Evolutionary conservation across 2,329 filamentous ascomycete species (phyloP), one percentile per base, ranked within the genome.

Genomic region (Diaporthe sp.): DNA sequence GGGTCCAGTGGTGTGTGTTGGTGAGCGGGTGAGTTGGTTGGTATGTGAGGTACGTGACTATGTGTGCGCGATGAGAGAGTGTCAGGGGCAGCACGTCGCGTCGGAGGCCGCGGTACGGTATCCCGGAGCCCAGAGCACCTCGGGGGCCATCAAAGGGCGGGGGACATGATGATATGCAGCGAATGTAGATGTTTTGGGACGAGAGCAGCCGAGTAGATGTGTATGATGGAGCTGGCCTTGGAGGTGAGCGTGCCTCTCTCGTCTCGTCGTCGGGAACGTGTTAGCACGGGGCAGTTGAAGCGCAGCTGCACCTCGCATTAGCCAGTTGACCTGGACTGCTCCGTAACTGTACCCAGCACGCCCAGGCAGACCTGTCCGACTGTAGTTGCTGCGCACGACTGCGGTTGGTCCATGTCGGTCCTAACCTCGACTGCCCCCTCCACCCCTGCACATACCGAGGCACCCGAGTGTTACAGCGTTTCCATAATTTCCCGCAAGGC

Each of bases 401-500:
- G 61, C 61, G 30, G 61, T 51, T 66, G 44, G 27, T 25, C 37
- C 59, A 44, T 44, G 10, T 6, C 39, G 15, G n/a, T 30, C 25
- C 25, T 30, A 22, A 35, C 30, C 30, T 50, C 15, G 47, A 19
- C 32, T 25, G 4, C 12, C 47, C 30, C 44, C 30, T 32, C 42
- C 42, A 47, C 63, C 63, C 63, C 47, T 53, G 63, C 63, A 1
- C 27, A 66, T 66, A 51, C 61, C 61, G 61, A 66, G 61, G 61
- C 22, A 66, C 61, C 61, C 61, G 61, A 66, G 61, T 66, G 63
- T 68, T 32, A 68, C 63, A 68, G 32, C 63, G n/a, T 27, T 47
- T 47, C 63, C 63, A 68, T 68, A 68, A 68, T 68, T 68, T 68
- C 63, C 63, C 63, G 63, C 61, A 13, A 35, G 61, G 61, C 61